A percentile compares a stretch with the other conserved stretches of the same genome.
Evolutionary conservation across 1,284 basidiomycete species (phyloP).

Genomic region (Stereum hirsutum): DNA sequence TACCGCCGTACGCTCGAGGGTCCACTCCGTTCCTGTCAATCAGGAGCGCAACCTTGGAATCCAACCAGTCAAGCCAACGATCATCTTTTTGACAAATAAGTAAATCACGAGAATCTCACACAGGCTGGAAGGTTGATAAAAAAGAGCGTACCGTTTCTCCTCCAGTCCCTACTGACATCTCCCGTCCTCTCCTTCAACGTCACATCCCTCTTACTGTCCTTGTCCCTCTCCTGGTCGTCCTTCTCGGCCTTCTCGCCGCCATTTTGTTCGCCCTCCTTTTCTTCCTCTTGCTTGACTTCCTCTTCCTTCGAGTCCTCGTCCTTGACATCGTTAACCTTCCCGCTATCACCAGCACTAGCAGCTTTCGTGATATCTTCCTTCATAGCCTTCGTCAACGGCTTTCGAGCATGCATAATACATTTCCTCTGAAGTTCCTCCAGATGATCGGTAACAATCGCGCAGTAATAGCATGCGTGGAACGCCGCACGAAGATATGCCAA

Average conservation of each 20-base stretch:
- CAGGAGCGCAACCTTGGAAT: slow-evolving; percentile 73
- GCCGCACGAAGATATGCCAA: slow-evolving; percentile 77
- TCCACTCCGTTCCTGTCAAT: slow-evolving; percentile 73
- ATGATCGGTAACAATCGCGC: slow-evolving; percentile 84
- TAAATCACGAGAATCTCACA: no score
- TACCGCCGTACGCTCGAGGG: slow-evolving; percentile 80
- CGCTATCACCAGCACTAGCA: slow-evolving; percentile 32
- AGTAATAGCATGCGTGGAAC: slow-evolving; percentile 93
- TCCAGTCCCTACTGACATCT: slow-evolving; percentile 54
- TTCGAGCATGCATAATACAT: slow-evolving; percentile 86
- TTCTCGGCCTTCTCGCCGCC: no score
- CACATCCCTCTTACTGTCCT: no score
- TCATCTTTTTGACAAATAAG: slow-evolving; percentile 49
- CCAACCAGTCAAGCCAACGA: slow-evolving; percentile 81
- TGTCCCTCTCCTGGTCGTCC: no score
- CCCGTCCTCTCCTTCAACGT: slow-evolving; percentile 19
- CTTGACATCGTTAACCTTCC: slow-evolving; percentile 23
- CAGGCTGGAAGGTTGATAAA: slow-evolving; percentile 8
- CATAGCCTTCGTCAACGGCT: slow-evolving; percentile 48
- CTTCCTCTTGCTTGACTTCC: slow-evolving; percentile 30
- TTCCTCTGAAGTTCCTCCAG: slow-evolving; percentile 89
- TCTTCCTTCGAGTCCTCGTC: slow-evolving; percentile 20
- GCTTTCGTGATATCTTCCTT: slow-evolving; percentile 49
- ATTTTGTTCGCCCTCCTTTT: slow-evolving; percentile 15
- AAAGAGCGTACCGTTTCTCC: slow-evolving; percentile 50